Evolutionary conservation across 2,329 filamentous ascomycete genomes (phyloP).

Genomic region (Chaetomiaceae sp.): DNA sequence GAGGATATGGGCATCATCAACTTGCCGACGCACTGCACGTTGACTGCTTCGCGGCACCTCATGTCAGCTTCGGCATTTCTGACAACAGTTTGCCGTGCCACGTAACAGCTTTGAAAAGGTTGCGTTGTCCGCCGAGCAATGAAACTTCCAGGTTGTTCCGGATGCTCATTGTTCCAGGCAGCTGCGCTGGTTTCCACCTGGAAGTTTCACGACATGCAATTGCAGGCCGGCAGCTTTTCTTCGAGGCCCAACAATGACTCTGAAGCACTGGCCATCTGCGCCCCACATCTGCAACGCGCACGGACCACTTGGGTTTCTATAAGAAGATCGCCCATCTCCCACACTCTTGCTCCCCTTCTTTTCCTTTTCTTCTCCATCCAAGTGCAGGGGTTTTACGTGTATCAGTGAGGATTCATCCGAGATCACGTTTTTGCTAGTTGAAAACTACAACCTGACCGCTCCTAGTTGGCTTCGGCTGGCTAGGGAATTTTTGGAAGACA

Average conservation of each 20-base stretch:
- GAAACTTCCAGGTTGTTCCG: too few relatives aligned
- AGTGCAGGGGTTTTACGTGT: conserved; percentile 76
- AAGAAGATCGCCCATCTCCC: conserved; percentile 5
- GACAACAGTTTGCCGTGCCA: too few relatives aligned
- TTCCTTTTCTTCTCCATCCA: conserved; percentile 49
- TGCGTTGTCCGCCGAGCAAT: too few relatives aligned
- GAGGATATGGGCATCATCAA: too few relatives aligned
- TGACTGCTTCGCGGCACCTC: too few relatives aligned
- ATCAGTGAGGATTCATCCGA: conserved; percentile 86
- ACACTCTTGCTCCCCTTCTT: conserved; percentile 26
- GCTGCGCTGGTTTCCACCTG: too few relatives aligned
- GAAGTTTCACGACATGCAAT: too few relatives aligned
- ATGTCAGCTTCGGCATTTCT: too few relatives aligned
- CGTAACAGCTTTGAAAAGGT: too few relatives aligned
- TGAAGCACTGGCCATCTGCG: not conserved
- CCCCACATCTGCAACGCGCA: conserved; percentile 18
- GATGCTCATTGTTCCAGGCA: not conserved
- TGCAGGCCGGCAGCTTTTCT: too few relatives aligned
- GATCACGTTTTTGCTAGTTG: conserved; percentile 86
- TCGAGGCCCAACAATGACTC: too few relatives aligned
- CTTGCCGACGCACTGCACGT: too few relatives aligned
- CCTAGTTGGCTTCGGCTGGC: conserved; percentile 62
- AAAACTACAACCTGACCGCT: conserved; percentile 81
- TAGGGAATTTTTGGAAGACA: conserved; percentile 73
- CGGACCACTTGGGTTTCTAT: conserved; percentile 15